A percentile compares a stretch with the other conserved stretches of the same genome.
These are phyloP conservation scores for Paecilomyces sp. DNA, from an alignment of 2,329 filamentous ascomycete species.

Conservation along the genomic window DNA sequence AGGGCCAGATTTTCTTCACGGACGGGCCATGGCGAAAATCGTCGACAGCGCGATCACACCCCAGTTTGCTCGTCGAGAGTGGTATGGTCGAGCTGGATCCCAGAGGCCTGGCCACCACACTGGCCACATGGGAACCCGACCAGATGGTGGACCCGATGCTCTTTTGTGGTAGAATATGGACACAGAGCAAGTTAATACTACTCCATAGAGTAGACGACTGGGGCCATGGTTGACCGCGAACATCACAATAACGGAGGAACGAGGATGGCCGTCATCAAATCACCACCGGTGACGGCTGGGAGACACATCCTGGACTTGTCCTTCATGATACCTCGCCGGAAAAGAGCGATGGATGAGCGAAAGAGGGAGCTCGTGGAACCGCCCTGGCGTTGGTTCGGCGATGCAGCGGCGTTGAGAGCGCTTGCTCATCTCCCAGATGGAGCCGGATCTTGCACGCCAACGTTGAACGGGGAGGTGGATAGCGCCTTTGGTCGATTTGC, in stretches of 20 bases:
- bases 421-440: neutral
- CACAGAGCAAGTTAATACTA: neutral
- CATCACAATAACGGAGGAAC: neutral
- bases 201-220: neutral
- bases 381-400: neutral
- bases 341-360: neutral
- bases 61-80: neutral
- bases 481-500: neutral
- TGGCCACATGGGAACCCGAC: neutral
- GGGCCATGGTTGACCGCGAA: neutral
- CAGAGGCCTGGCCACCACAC: neutral
- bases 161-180: neutral
- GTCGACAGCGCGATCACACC: neutral
- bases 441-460: neutral
- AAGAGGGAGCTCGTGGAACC: neutral
- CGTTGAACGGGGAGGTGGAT: neutral
- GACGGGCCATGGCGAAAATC: neutral
- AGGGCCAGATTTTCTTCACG: neutral
- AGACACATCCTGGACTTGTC: neutral
- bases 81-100: neutral
- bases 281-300: neutral
- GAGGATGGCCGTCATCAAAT: neutral
- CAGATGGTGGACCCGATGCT: neutral
- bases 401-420: neutral
- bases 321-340: too few relatives aligned